A percentile compares a stretch with the other conserved stretches of the same genome.
Conservation (phyloP, 2,329 filamentous ascomycete species). For the Chrysoporthe cubensis region DNA sequence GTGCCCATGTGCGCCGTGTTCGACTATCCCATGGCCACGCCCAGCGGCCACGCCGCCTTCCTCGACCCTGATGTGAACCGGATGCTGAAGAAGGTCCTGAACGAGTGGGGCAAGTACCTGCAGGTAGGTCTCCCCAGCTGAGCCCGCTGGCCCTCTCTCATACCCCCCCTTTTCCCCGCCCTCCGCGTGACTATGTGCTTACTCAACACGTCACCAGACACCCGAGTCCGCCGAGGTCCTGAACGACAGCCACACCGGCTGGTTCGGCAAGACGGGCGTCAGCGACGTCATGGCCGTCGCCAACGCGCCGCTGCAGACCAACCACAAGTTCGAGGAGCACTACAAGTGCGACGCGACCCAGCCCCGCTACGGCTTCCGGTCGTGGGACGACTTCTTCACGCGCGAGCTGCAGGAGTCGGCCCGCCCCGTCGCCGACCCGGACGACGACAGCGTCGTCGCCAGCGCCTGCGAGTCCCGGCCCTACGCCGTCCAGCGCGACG, state of each 20-base stretch:
- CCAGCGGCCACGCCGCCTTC: slow-evolving; percentile 57
- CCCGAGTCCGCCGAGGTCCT: slow-evolving; percentile 59
- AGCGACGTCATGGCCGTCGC: slow-evolving; percentile 56
- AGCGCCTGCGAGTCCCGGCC: slow-evolving; percentile 69
- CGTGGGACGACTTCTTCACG: slow-evolving; percentile 74
- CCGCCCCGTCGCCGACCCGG: slow-evolving; percentile 61
- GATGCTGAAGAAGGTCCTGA: slow-evolving; percentile 57
- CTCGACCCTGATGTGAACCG: slow-evolving; percentile 58
- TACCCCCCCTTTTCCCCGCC: slow-evolving; percentile 1
- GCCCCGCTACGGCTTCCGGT: slow-evolving; percentile 63
- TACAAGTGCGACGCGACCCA: slow-evolving; percentile 61
- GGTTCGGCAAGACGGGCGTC: slow-evolving; percentile 57
- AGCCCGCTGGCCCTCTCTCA: neutral
- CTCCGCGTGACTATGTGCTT: no score
- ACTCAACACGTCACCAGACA: slow-evolving; percentile 38
- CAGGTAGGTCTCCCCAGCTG: slow-evolving; percentile 39
- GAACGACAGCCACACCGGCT: slow-evolving; percentile 49
- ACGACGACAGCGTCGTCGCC: slow-evolving; percentile 57
- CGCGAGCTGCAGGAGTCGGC: slow-evolving; percentile 56
- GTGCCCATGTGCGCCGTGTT: slow-evolving; percentile 58
- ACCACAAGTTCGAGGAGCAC: slow-evolving; percentile 60
- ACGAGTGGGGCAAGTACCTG: slow-evolving; percentile 61
- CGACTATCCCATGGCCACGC: slow-evolving; percentile 61
- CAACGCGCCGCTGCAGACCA: slow-evolving; percentile 48
- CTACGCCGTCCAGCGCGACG: slow-evolving; percentile 54